Evolutionary conservation across 139 green algal genomes (phyloP), one percentile per base, ranked within the genome.

Genomic region (Desmodesmus armatus): DNA sequence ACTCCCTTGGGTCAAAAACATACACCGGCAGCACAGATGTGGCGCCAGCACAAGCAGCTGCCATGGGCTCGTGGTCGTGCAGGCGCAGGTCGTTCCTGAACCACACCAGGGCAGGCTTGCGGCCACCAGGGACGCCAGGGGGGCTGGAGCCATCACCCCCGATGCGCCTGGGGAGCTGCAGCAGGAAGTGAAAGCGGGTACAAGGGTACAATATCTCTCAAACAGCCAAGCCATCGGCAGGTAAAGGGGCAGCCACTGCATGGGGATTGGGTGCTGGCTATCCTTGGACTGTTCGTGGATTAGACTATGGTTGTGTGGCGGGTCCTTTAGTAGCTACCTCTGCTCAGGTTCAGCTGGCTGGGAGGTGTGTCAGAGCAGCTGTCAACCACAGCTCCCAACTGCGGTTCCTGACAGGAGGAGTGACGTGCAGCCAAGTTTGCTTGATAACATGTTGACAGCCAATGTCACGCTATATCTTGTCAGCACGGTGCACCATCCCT

Each of bases 1-100:
- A 95, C 51, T 95, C 91, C 0, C 92, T 84, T 0, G 92, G 92
- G 88, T 95, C 92, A 63, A 95, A 95, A 60, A 87, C 83, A 79
- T 89, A 95, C 41, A 95, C 87, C 2, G 88, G 90, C 79, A 94
- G 51, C 3, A 95, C 62, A 35, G 79, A 85, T 37, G 60, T 79
- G 40, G 72, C 43, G 31, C 82, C 71, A 9, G 60, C 19, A 39
- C 44, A 69, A 9, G 92, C 92, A 3, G 35, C 39, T 35, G 62
- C 69, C 44, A 95, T 87, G 0, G 91, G 80, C 49, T 90, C 88
- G 69, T 95, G 88, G 80, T 95, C 92, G 66, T 95, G 91, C 70
- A 94, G 77, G 31, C 92, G 90, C 78, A 95, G 92, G 88, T 95
- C 92, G 81, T 71, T 90, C 47, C 89, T 88, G 33, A 94, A 90